Base-by-base conservation (phyloP, 768 basidiomycete species). In the Tylopilus sp. region DNA sequence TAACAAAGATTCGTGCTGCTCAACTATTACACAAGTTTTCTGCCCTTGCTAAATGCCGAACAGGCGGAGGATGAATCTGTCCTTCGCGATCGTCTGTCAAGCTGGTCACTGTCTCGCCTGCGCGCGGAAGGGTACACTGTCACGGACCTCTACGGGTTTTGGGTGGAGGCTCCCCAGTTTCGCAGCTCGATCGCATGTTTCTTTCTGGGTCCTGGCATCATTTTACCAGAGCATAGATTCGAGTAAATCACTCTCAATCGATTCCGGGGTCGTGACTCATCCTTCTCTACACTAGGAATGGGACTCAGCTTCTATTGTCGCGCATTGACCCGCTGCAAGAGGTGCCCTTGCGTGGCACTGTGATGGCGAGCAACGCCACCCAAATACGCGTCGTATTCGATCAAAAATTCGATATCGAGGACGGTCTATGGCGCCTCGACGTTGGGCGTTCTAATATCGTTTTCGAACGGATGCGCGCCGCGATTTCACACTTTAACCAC, bases 61-160 rank as follows among this genome's bases (percentile, higher is more conserved):
- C 83, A 86, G 64, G 76, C 73, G 1, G 82, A 88, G 60, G 82
- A 80, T 34, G 82, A 85, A 56, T 76, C 77, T 2, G 74, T 80
- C 1, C 64, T 89, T 22, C 76, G 75, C 45, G 75, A 87, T 55
- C 82, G 91, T 31, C 75, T 93, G 16, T 74, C 82, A 1, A 79
- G 77, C 16, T 92, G 90, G 91, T 74, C 81, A 12, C 51, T 85
- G 5, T 72, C 76, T 25, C 77, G 80, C 21, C 71, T 92, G 38
- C 70, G 76, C 57, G 72, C 78, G n/a, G 85, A 87, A 59, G 91
- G 91, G 0, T 92, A 89, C 61, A 81, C 83, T 47, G 62, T 93
- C 29, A 85, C 83, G 0, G 82, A 75, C 17, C 71, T 92, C 22
- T 76, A 71, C 16, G 88, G 80, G 0, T 92, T 78, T 63, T 90